Evolutionary conservation across 495 filamentous ascomycete species (phyloP).

Genomic region (Lasiosphaeria ovina): DNA sequence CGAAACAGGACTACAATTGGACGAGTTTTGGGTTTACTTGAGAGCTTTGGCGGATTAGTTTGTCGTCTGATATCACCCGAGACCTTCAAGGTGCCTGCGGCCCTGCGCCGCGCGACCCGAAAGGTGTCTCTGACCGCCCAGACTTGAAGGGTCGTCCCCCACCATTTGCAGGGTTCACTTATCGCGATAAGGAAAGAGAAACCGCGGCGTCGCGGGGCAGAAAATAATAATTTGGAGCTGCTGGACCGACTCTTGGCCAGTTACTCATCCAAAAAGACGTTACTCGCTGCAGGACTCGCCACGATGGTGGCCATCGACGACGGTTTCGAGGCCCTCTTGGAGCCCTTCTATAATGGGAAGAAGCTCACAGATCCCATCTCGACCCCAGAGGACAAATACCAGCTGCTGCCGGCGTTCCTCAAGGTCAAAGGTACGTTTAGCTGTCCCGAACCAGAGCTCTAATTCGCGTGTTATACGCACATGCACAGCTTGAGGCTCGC

Average conservation of each 20-base stretch:
- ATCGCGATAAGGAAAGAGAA: slow-evolving; percentile 14
- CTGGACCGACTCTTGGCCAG: neutral
- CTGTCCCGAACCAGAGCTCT: no score
- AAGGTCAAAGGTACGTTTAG: slow-evolving; percentile 74
- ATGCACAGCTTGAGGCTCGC: no score
- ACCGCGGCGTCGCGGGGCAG: slow-evolving; percentile 18
- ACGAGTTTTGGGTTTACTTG: no score
- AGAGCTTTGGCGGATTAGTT: no score
- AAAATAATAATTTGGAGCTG: slow-evolving; percentile 22
- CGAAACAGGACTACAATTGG: no score
- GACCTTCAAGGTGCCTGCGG: no score
- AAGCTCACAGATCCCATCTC: slow-evolving; percentile 88
- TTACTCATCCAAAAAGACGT: neutral
- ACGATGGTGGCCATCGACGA: slow-evolving; percentile 48
- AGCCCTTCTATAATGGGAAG: slow-evolving; percentile 96
- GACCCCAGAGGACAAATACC: slow-evolving; percentile 93
- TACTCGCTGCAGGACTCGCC: slow-evolving; percentile 21
- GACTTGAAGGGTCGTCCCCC: slow-evolving; percentile 19
- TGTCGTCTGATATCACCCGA: no score
- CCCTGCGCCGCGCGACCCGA: neutral
- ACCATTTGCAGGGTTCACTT: slow-evolving; percentile 11
- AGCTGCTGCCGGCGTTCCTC: slow-evolving; percentile 89
- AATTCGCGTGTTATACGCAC: no score
- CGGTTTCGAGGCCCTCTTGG: slow-evolving; percentile 80
- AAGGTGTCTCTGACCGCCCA: neutral